A percentile compares a stretch with the other conserved stretches of the same genome.
Conservation (phyloP, 2,329 filamentous ascomycete species). For the Sphaerostilbella broomeana region DNA sequence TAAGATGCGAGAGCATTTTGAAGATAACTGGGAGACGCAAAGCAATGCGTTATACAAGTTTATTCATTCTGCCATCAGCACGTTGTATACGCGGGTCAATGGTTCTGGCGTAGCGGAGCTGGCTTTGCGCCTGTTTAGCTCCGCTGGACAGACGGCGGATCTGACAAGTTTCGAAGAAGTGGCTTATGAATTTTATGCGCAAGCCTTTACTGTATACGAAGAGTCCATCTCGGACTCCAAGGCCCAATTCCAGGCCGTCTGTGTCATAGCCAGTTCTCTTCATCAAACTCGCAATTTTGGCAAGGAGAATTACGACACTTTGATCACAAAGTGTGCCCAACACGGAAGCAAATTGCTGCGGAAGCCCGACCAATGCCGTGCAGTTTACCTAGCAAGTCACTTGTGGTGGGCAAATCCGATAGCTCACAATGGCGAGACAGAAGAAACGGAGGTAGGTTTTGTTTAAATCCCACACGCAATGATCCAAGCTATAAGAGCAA, state of each 20-base stretch:
- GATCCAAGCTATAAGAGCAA: not conserved
- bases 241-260: conserved; percentile 96
- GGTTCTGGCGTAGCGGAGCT: conserved; percentile 75
- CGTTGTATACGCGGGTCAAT: conserved; percentile 79
- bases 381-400: conserved; percentile 93
- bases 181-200: conserved; percentile 95
- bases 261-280: conserved; percentile 81
- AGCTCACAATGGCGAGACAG: conserved; percentile 67
- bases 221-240: conserved; percentile 93
- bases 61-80: conserved; percentile 80
- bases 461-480: not conserved
- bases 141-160: conserved; percentile 88
- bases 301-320: conserved; percentile 95
- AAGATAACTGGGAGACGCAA: conserved; percentile 57
- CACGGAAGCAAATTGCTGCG: conserved; percentile 95
- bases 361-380: conserved; percentile 96
- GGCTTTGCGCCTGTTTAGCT: conserved; percentile 80
- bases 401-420: conserved; percentile 96
- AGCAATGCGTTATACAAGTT: conserved; percentile 86
- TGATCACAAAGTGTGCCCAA: conserved; percentile 95
- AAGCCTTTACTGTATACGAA: conserved; percentile 97
- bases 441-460: conserved; percentile 65
- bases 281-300: conserved; percentile 86
- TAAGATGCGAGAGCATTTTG: conserved; percentile 82
- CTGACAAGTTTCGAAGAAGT: conserved; percentile 91